Base-by-base conservation (phyloP, 2,329 filamentous ascomycete genomes). In the Phyllosticta ampelicida region DNA sequence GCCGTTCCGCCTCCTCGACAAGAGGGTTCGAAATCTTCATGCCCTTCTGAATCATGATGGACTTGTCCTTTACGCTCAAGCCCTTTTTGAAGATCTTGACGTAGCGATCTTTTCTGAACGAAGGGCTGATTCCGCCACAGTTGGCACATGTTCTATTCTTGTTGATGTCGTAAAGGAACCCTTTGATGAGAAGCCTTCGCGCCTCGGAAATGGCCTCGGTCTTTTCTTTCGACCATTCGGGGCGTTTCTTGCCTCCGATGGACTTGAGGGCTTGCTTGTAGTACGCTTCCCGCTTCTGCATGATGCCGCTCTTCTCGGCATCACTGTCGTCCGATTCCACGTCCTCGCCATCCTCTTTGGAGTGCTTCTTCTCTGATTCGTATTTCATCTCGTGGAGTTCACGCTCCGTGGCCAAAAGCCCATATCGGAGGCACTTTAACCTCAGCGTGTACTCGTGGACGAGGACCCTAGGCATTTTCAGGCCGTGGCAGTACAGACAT, bases 81-180 rank as follows among this genome's bases (percentile, higher is more conserved):
- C 87, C 78, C 68, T 88, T 94, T 69, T 92, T 86, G 72, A 97
- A 99, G 56, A 99, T 90, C 73, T 97, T 99, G 68, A 91, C 87
- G 66, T 85, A 94, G 50, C 87, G 82, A 67, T 99, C 92, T 71
- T 95, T 96, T 65, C 92, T 85, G 73, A 89, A 97, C 1, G 79
- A 78, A 10, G 90, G 91, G 13, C 87, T 91, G 61, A 94, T 83
- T 26, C 87, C 87, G 10, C 75, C 75, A 68, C 84, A 87, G 62
- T 77, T 83, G 48, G 77, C 77, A 73, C 94, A 99, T 66, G 81
- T 82, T 65, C 85, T 86, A 52, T 80, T 78, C 64, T 80, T 82
- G 53, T 81, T 82, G 57, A 96, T 86, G 26, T 85, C 82, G 56
- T 81, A 81, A 61, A 96, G 78, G 64, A 99, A 95, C 16, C 89